Percentiles rank a stretch among this genome's conserved stretches.
Evolutionary conservation across 805 yeast species (phyloP).

Genomic region (Saccharomyces eubayanus): DNA sequence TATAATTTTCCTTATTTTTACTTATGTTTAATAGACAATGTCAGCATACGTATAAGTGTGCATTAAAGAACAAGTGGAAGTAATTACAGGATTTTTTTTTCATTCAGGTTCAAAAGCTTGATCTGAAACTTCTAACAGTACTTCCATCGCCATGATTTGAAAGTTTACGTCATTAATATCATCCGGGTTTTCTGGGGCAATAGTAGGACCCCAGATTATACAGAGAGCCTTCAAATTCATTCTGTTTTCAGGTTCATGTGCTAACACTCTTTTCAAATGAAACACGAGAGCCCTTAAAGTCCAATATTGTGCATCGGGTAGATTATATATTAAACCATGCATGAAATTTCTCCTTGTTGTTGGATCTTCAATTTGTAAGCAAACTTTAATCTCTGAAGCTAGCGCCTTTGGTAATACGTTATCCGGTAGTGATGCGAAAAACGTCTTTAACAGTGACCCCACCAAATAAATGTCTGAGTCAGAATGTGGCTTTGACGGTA

Average conservation of each 20-base stretch:
- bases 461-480: conserved; percentile 81
- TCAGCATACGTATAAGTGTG: neutral
- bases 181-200: conserved; percentile 59
- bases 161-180: conserved; percentile 67
- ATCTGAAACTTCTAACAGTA: conserved; percentile 71
- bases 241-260: conserved; percentile 54
- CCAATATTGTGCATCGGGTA: conserved; percentile 93
- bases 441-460: conserved; percentile 79
- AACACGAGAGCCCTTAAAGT: conserved; percentile 77
- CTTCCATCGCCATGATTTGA: conserved; percentile 74
- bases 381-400: conserved; percentile 33
- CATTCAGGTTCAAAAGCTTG: conserved; percentile 65
- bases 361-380: conserved; percentile 61
- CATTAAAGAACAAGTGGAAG: conserved; percentile 1
- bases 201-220: conserved; percentile 91
- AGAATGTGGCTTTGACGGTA: conserved; percentile 47
- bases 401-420: conserved; percentile 24
- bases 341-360: conserved; percentile 59
- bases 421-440: conserved; percentile 79
- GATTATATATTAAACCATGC: conserved; percentile 78
- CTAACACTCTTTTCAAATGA: conserved; percentile 71
- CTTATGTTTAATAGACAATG: neutral
- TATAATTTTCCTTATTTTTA: neutral
- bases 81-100: neutral
- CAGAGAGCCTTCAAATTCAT: conserved; percentile 79